Percentiles rank a stretch among this genome's conserved stretches.
Evolutionary conservation across 148 eudicot species (phyloP).

Genomic region (Drosera capensis): DNA sequence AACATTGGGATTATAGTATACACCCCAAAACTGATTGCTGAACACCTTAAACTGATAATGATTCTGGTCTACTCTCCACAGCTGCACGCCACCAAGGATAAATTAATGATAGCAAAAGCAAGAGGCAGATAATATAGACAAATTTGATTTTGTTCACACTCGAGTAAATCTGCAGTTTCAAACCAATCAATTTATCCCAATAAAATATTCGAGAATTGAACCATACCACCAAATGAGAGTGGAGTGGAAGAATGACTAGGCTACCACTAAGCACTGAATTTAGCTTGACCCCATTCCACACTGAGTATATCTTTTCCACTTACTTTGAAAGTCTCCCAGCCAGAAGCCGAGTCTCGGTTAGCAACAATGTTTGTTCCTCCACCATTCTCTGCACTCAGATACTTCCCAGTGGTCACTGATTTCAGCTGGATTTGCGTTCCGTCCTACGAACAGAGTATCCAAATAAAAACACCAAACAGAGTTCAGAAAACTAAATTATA

Average conservation of each 20-base stretch:
- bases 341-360: conserved; percentile 26
- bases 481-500: neutral
- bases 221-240: too few species aligned
- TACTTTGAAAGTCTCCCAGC: conserved; percentile 63
- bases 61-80: conserved; percentile 55
- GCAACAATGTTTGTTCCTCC: conserved; percentile 45
- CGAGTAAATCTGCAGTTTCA: too few species aligned
- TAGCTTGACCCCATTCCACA: too few species aligned
- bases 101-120: too few species aligned
- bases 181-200: too few species aligned
- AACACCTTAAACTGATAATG: conserved; percentile 43
- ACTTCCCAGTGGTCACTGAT: conserved; percentile 29
- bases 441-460: conserved; percentile 33
- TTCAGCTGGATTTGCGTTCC: conserved; percentile 42
- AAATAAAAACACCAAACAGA: neutral
- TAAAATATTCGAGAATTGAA: too few species aligned
- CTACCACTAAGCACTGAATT: neutral
- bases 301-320: neutral
- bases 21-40: conserved; percentile 48
- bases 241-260: neutral
- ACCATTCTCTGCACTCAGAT: conserved; percentile 32
- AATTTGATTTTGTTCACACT: neutral
- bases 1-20: conserved; percentile 13
- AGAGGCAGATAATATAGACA: neutral
- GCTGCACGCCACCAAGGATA: too few species aligned